Conservation (phyloP, 139 green algal genomes). For the Coelastrella sp. region DNA sequence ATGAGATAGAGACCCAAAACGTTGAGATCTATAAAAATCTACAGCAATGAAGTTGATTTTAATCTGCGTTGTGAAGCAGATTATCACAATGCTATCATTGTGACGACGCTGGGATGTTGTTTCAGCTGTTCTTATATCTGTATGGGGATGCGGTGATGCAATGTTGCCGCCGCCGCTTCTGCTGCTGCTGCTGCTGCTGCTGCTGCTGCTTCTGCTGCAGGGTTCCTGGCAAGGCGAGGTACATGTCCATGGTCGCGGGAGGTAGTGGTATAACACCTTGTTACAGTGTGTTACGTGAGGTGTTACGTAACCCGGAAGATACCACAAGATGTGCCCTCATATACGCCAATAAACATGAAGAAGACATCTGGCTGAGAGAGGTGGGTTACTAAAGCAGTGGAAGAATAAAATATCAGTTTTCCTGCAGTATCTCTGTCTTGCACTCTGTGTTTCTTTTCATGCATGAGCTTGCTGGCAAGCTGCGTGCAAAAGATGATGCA, state of each 20-base stretch:
- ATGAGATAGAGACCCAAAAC: no score
- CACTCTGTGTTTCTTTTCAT: no score
- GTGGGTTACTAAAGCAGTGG: background rate
- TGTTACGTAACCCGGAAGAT: constrained; percentile 77
- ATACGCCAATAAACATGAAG: constrained; percentile 91
- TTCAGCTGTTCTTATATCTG: no score
- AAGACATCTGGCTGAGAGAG: constrained; percentile 92
- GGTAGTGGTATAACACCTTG: constrained; percentile 74
- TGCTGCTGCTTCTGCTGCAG: background rate
- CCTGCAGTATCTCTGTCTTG: no score
- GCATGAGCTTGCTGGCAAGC: no score
- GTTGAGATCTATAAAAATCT: no score
- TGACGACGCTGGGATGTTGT: no score
- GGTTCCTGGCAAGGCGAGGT: constrained; percentile 41
- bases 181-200: background rate
- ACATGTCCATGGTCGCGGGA: constrained; percentile 93
- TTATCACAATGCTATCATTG: no score
- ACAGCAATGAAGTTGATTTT: no score
- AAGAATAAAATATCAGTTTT: no score
- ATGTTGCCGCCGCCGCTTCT: background rate
- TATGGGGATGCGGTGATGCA: background rate
- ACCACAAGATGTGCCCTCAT: constrained; percentile 85
- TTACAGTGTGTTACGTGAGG: background rate
- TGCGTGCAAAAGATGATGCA: no score
- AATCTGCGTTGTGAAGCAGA: no score